Evolutionary conservation across 225 moss, liverwort and hornwort species (phyloP).

Genomic region (Thuidium tamariscinum): DNA sequence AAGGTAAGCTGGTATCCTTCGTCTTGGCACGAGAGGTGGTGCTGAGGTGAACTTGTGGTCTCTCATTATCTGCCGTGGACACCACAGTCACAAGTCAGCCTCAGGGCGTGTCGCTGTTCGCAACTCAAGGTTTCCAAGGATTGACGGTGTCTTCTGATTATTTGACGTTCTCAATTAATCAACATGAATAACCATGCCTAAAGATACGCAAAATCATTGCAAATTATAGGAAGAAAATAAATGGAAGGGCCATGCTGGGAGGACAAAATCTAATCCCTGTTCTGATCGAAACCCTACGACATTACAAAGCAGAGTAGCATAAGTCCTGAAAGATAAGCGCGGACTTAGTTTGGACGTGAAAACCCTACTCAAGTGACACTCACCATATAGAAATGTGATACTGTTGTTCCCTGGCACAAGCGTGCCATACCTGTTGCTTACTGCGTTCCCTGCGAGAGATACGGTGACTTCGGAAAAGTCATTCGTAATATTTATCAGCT

Average conservation of each 20-base stretch:
- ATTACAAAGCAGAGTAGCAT: neutral
- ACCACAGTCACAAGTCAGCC: neutral
- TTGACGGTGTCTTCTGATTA: neutral
- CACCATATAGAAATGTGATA: slow-evolving; percentile 69
- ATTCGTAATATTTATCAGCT: slow-evolving; percentile 46
- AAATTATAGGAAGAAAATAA: neutral
- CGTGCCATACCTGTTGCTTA: slow-evolving; percentile 54
- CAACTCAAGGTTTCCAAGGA: neutral
- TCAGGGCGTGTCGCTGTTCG: neutral
- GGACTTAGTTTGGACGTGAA: neutral
- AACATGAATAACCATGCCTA: neutral
- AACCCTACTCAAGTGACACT: neutral
- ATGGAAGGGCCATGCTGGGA: neutral
- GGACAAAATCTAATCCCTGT: neutral
- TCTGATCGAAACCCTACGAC: neutral
- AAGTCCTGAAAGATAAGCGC: neutral
- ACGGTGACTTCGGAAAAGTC: slow-evolving; percentile 42
- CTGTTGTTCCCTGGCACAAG: slow-evolving; percentile 34
- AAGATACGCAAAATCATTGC: neutral
- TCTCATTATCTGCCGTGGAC: slow-evolving; percentile 46
- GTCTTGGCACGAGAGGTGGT: slow-evolving; percentile 68
- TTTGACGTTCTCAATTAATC: neutral
- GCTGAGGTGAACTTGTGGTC: slow-evolving; percentile 52
- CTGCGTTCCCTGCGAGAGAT: slow-evolving; percentile 45
- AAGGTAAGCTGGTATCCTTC: slow-evolving; percentile 32